Evolutionary conservation across 805 yeast genomes (phyloP).

Genomic region (Naumovozyma castellii): DNA sequence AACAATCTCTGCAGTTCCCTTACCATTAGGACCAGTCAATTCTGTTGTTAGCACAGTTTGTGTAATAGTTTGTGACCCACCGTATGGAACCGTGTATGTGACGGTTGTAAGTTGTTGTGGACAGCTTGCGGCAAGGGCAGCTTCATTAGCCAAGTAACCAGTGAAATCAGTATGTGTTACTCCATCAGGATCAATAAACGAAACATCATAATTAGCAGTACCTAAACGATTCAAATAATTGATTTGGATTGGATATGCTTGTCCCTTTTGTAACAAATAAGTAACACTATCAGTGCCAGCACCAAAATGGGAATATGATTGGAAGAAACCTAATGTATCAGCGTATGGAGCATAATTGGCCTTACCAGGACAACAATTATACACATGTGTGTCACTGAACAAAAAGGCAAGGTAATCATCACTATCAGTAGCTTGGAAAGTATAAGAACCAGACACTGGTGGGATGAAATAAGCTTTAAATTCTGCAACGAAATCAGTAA

Average conservation of each 20-base stretch:
- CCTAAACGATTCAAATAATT: constrained; percentile 9
- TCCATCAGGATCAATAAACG: constrained; percentile 5
- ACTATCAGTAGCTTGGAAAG: constrained; percentile 13
- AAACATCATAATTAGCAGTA: constrained; percentile 1
- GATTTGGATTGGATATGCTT: constrained; percentile 13
- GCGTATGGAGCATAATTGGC: not conserved
- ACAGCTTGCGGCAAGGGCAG: too few relatives aligned
- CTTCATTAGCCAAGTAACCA: not conserved
- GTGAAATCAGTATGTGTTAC: not conserved
- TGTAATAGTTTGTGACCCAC: too few relatives aligned
- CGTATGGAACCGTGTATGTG: too few relatives aligned
- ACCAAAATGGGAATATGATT: not conserved
- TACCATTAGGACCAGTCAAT: too few relatives aligned
- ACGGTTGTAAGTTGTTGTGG: too few relatives aligned
- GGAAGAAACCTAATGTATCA: not conserved
- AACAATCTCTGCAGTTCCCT: too few relatives aligned
- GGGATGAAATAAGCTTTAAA: constrained; percentile 25
- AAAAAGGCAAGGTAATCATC: constrained; percentile 29
- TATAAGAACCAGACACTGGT: constrained; percentile 25
- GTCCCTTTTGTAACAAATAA: constrained; percentile 1
- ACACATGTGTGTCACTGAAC: constrained; percentile 27
- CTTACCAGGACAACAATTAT: constrained; percentile 23
- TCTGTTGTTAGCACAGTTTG: too few relatives aligned
- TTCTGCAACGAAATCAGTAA: constrained; percentile 20
- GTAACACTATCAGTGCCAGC: not conserved